Conservation (phyloP, 129 eudicot species). For the Lonicera japonica region DNA sequence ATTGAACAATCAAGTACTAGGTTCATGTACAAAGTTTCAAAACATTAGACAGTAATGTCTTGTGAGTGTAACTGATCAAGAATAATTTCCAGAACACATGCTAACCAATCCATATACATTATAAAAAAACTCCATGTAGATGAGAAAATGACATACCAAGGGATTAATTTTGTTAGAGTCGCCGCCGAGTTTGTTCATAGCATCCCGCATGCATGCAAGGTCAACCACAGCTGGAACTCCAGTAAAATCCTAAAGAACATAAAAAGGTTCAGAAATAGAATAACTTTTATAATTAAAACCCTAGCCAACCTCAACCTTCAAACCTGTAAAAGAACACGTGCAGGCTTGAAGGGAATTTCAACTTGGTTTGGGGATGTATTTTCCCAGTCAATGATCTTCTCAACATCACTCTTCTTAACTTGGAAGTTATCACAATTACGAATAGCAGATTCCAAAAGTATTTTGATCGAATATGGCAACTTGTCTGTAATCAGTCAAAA, state of each 20-base stretch:
- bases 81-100: neutral
- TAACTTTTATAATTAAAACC: too few relatives aligned
- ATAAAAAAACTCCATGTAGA: too few relatives aligned
- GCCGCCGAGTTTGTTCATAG: slow-evolving; percentile 82
- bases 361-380: slow-evolving; percentile 88
- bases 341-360: slow-evolving; percentile 99
- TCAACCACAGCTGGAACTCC: slow-evolving; percentile 99
- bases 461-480: slow-evolving; percentile 87
- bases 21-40: too few relatives aligned
- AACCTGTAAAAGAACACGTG: slow-evolving; percentile 97
- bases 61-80: neutral
- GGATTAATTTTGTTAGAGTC: slow-evolving; percentile 94
- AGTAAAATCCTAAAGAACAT: slow-evolving; percentile 81
- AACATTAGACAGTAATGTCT: too few relatives aligned
- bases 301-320: too few relatives aligned
- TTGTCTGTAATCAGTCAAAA: slow-evolving; percentile 51
- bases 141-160: slow-evolving; percentile 48
- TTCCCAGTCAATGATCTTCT: slow-evolving; percentile 99
- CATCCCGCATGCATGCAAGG: slow-evolving; percentile 99
- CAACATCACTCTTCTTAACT: slow-evolving; percentile 85
- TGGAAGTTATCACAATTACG: slow-evolving; percentile 96
- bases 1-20: too few relatives aligned
- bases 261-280: too few relatives aligned
- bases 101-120: too few relatives aligned
- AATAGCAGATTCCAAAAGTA: slow-evolving; percentile 91